Base-by-base conservation (phyloP, 2,329 filamentous ascomycete genomes). In the Dothideomycetes sp. region DNA sequence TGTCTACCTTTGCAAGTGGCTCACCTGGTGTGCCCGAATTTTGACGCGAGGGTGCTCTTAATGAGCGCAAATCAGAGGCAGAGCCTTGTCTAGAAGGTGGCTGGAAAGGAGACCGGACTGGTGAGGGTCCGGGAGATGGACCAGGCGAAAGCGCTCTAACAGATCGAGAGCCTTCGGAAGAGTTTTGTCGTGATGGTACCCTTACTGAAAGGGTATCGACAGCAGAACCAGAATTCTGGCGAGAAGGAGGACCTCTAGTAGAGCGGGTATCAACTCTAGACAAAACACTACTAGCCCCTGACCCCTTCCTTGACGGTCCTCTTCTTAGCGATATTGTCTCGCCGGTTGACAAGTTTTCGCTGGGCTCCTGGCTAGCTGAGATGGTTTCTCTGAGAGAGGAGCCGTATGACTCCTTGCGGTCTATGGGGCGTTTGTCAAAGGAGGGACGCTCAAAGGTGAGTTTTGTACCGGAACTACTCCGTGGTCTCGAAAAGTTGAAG, bases 401-500 rank as follows among this genome's bases (percentile, higher is more conserved):
- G 9, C 30, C 29, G 16, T 41, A 32, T 7, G 39, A 37, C 3
- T n/a, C 9, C 27, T 41, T 27, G 4, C 34, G 38, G 15, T 36
- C 33, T 8, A 32, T 10, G 10, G 27, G 14, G 17, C 38, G 32
- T 15, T 7, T n/a, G n/a, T n/a, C n/a, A n/a, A n/a, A n/a, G n/a
- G n/a, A n/a, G n/a, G n/a, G n/a, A n/a, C n/a, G n/a, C n/a, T 36
- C 27, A 9, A 40, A 32, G 2, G 38, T 16, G 8, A 40, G 52
- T 22, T 50, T 52, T 36, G 48, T 54, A 22, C 66, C 63, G 44
- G 78, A 74, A 54, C 81, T 73, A 59, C 89, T 95, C 45, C 94
- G 64, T 0, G 91, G 91, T 32, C 91, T 75, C 1, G 91, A 96
- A 59, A 96, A 96, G 61, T 98, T 96, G 63, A 93, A 89, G 0